These are phyloP conservation scores for Penicillium sp. DNA, from an alignment of 2,329 filamentous ascomycete species.

Conservation along the genomic window DNA sequence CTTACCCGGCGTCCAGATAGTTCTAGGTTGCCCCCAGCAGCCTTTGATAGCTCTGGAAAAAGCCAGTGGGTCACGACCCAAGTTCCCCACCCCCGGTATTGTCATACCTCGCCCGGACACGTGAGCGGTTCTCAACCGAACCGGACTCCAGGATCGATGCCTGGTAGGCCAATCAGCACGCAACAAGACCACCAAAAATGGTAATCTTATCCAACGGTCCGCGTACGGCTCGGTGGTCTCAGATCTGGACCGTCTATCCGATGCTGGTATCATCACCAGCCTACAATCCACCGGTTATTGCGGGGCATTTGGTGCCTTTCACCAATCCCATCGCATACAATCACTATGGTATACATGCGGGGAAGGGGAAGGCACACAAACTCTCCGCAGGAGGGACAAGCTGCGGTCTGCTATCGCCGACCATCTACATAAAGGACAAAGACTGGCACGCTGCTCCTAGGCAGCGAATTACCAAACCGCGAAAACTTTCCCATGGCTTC, in stretches of 20 bases:
- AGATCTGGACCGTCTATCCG: slow-evolving; percentile 1
- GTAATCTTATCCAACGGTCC: slow-evolving; percentile 12
- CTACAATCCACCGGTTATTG: slow-evolving; percentile 11
- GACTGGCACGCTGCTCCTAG: slow-evolving; percentile 1
- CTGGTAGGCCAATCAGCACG: slow-evolving; percentile 11
- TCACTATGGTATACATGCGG: slow-evolving; percentile 7
- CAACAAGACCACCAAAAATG: slow-evolving; percentile 4
- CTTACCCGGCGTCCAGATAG: not conserved
- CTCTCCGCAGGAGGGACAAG: slow-evolving; percentile 6
- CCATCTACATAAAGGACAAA: slow-evolving; percentile 10
- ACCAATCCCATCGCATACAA: slow-evolving; percentile 5
- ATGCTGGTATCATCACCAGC: slow-evolving; percentile 12
- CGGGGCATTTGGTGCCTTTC: slow-evolving; percentile 9
- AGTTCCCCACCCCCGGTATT: slow-evolving; percentile 1
- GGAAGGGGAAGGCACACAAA: not conserved
- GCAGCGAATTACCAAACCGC: not conserved
- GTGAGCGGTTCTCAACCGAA: slow-evolving; percentile 19
- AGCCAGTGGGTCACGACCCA: not conserved
- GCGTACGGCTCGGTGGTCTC: slow-evolving; percentile 1
- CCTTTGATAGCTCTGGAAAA: not conserved
- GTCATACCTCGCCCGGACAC: slow-evolving; percentile 13
- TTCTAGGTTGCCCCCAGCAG: not conserved
- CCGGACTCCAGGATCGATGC: not conserved
- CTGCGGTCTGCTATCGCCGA: not conserved
- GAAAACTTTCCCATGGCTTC: slow-evolving; percentile 30